Evolutionary conservation across 495 filamentous ascomycete species (phyloP).

Genomic region (Elasticomyces elasticus): DNA sequence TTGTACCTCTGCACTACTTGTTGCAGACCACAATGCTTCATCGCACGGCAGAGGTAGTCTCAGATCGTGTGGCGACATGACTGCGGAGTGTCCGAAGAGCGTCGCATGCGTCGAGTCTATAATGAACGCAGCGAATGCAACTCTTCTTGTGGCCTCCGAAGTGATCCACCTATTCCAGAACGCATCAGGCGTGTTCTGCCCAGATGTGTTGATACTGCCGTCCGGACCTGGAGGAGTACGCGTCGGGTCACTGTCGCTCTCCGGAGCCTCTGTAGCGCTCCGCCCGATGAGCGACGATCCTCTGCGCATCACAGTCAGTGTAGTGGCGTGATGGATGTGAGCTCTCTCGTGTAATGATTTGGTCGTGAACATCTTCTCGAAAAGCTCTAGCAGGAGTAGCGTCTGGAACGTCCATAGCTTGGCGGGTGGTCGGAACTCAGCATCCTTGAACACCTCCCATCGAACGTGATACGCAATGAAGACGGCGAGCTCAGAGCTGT

Average conservation of each 20-base stretch:
- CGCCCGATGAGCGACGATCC: slow-evolving; percentile 88
- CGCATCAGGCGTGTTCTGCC: slow-evolving; percentile 61
- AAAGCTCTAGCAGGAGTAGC: slow-evolving; percentile 77
- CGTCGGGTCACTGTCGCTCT: slow-evolving; percentile 47
- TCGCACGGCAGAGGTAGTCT: slow-evolving; percentile 87
- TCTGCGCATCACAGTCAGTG: slow-evolving; percentile 86
- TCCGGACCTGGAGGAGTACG: slow-evolving; percentile 43
- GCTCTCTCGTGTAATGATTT: slow-evolving; percentile 86
- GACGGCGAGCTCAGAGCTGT: slow-evolving; percentile 66
- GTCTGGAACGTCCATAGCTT: slow-evolving; percentile 98
- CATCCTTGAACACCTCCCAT: slow-evolving; percentile 86
- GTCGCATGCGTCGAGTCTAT: slow-evolving; percentile 94
- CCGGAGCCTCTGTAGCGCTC: slow-evolving; percentile 77
- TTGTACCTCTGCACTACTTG: slow-evolving; percentile 77
- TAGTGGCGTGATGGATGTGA: slow-evolving; percentile 94
- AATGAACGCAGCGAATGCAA: slow-evolving; percentile 90
- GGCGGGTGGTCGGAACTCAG: slow-evolving; percentile 84
- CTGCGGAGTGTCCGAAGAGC: slow-evolving; percentile 95
- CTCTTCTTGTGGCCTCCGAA: slow-evolving; percentile 79
- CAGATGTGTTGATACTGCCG: slow-evolving; percentile 25
- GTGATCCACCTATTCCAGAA: slow-evolving; percentile 98
- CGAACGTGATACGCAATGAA: slow-evolving; percentile 86
- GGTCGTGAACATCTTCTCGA: slow-evolving; percentile 95
- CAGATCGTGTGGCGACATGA: slow-evolving; percentile 96
- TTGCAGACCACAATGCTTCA: slow-evolving; percentile 87